These are phyloP conservation scores for Ceriops zippeliana DNA, from an alignment of 345 rosid genomes.

Conservation along the genomic window DNA sequence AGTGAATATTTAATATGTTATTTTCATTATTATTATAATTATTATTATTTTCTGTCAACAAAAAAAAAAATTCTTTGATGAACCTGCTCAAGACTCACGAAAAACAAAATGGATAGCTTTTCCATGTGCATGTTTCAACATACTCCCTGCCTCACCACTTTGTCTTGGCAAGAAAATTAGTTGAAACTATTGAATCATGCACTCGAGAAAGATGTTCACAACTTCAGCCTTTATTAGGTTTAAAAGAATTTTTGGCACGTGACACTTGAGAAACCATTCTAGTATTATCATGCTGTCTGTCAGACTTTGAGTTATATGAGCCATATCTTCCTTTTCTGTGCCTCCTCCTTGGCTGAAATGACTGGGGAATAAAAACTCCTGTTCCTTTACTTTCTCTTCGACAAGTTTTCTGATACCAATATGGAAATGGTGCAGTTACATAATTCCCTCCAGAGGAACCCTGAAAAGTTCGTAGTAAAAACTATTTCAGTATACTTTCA, in stretches of 20 bases:
- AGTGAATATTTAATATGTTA: too few species aligned
- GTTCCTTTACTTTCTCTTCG: slow-evolving; percentile 80
- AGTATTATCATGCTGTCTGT: slow-evolving; percentile 33
- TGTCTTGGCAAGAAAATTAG: slow-evolving; percentile 21
- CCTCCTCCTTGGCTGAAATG: slow-evolving; percentile 65
- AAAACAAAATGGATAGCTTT: slow-evolving; percentile 5
- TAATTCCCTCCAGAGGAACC: slow-evolving; percentile 39
- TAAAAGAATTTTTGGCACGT: slow-evolving; percentile 25
- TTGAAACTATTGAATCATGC: slow-evolving; percentile 6
- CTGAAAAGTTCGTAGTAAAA: slow-evolving; percentile 28
- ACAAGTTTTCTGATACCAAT: slow-evolving; percentile 40
- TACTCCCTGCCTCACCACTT: slow-evolving; percentile 12
- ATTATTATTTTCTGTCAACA: too few species aligned
- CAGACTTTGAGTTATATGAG: slow-evolving; percentile 45
- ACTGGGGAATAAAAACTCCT: slow-evolving; percentile 80
- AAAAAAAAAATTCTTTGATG: slow-evolving; percentile 2
- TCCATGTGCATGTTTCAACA: slow-evolving; percentile 25
- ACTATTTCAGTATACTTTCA: not conserved
- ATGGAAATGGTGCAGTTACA: slow-evolving; percentile 44
- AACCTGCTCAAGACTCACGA: slow-evolving; percentile 12
- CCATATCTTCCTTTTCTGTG: slow-evolving; percentile 53
- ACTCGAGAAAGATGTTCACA: not conserved
- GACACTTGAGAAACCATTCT: slow-evolving; percentile 35
- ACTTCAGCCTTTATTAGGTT: slow-evolving; percentile 35
- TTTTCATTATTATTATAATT: too few species aligned